Evolutionary conservation across 23 red algal species (phyloP), one percentile per base, ranked within the genome.

Genomic region (Cyanidium caldarium): DNA sequence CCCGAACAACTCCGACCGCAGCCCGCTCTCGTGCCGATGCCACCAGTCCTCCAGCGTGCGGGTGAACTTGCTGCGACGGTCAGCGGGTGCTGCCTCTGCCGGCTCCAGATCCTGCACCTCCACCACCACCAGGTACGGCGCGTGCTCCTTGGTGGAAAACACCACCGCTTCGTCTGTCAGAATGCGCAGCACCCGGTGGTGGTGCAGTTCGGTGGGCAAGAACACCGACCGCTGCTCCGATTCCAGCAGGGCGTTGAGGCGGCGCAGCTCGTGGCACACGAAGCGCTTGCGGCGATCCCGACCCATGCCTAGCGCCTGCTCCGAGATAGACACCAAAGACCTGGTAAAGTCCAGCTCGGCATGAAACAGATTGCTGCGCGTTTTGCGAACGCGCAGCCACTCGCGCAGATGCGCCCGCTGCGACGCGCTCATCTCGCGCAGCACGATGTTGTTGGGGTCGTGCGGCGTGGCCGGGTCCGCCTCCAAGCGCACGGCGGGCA

Each of bases 291-390:
- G 19, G 7, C 31, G 51, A 7, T 16, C 5, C 5, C 51, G 51
- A 61, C 21, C 31, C 51, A 61, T 7, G 10, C 51, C 51, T 28
- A 61, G 51, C 51, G 51, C 51, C 23, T 14, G 21, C 31, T 61
- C 51, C 7, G 51, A 61, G 23, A 61, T 61, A 25, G 51, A 61
- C 7, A 61, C 21, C 10, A 98, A 73, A 37, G 83, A 84, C 75
- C 87, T 87, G 75, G 85, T 76, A 76, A 98, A 89, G 67, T 98
- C 92, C 13, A 98, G 58, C 67, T 98, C 72, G 13, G 92, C 92
- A 69, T 98, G 92, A 78, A 98, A 98, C 2, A 98, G 40, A 33
- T 57, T 98, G 28, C 79, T 43, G 2, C 82, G 80, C 67, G 84
- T 76, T 34, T 33, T 41, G 38, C 80, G 77, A 14, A 74, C 57